phyloP scores from a whole-genome alignment of 2,329 filamentous ascomycete species.

The Periconia sp. region DNA sequence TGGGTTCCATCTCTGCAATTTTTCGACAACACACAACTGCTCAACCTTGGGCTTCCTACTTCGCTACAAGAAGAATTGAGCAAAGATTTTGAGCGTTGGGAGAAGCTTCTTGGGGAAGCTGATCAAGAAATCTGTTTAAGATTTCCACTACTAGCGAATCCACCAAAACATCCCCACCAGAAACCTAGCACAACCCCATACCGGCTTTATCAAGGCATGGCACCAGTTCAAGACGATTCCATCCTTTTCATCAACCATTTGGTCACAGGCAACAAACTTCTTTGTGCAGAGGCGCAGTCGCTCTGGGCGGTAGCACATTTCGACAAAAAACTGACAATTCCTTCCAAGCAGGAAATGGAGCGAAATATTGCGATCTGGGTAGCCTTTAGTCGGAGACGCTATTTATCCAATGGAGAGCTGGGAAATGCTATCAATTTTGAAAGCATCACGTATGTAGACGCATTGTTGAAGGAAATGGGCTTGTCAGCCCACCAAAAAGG shows the following conservation, averaged over 20 bases:
- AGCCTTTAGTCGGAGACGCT: conserved; percentile 7
- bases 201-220: conserved; percentile 16
- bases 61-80: background rate
- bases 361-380: conserved; percentile 6
- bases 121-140: conserved; percentile 4
- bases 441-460: conserved; percentile 9
- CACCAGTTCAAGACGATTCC: conserved; percentile 10
- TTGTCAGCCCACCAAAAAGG: conserved; percentile 5
- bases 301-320: conserved; percentile 20
- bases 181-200: conserved; percentile 12
- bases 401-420: conserved; percentile 9
- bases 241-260: conserved; percentile 23
- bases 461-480: conserved; percentile 10
- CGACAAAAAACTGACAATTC: conserved; percentile 4
- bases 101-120: conserved; percentile 5
- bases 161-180: conserved; percentile 10
- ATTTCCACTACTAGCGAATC: conserved; percentile 14
- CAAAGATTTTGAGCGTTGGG: conserved; percentile 9
- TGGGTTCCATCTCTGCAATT: conserved; percentile 14
- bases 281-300: conserved; percentile 17
- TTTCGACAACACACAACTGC: conserved; percentile 3
- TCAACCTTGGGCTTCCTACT: conserved; percentile 11
- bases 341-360: conserved; percentile 6
- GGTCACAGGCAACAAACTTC: conserved; percentile 8
- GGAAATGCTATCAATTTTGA: conserved; percentile 9